These are phyloP conservation scores for Hypholoma fasciculare DNA, from an alignment of 768 basidiomycete genomes.

Conservation along the genomic window DNA sequence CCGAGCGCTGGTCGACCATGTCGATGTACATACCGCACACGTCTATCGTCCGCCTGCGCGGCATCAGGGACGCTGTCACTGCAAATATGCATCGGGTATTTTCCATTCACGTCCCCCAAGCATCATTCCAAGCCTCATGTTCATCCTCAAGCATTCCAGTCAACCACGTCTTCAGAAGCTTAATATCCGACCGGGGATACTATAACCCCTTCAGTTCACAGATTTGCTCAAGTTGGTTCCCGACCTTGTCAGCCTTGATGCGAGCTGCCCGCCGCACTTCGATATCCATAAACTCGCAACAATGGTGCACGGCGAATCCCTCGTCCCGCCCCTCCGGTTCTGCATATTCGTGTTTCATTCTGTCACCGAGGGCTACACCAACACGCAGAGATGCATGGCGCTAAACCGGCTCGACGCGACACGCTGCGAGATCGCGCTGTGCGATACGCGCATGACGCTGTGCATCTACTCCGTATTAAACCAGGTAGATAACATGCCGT, in stretches of 20 bases:
- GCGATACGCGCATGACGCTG: background rate
- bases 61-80: background rate
- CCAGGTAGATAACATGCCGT: background rate
- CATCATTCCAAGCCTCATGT: conserved; percentile 1
- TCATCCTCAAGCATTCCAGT: background rate
- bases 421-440: background rate
- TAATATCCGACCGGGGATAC: background rate
- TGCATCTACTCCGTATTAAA: background rate
- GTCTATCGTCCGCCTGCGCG: background rate
- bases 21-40: background rate
- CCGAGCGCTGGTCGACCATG: conserved; percentile 4
- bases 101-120: conserved; percentile 1
- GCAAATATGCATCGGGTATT: background rate
- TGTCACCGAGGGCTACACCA: background rate
- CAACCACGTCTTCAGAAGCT: background rate
- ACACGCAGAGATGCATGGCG: background rate
- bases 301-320: background rate
- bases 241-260: background rate
- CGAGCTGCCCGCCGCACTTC: background rate
- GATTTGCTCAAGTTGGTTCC: background rate
- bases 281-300: background rate
- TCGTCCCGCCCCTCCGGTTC: background rate
- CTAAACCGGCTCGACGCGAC: background rate
- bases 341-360: conserved; percentile 1
- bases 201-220: background rate